phyloP scores from a whole-genome alignment of 1,284 basidiomycete genomes.

The Takashimella koratensis region DNA sequence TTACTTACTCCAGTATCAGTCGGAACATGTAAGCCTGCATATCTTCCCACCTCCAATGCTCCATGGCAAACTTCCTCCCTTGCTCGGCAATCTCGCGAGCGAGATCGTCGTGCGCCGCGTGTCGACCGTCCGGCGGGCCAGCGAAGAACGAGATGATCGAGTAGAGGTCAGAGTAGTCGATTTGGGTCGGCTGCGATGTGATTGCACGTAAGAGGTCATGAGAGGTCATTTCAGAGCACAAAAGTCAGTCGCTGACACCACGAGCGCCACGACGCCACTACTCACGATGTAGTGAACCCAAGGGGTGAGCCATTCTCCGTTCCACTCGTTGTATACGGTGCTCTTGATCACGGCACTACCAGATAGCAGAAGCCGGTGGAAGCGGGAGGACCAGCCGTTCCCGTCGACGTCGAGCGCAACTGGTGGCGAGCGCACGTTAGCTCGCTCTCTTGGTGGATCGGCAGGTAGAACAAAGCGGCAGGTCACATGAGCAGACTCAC shows the following conservation, averaged over 20 bases:
- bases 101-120: slow-evolving; percentile 47
- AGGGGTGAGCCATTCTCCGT: slow-evolving; percentile 49
- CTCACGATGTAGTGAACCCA: slow-evolving; percentile 52
- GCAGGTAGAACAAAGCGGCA: background rate
- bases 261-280: too few species aligned
- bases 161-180: slow-evolving; percentile 54
- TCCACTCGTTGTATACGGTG: slow-evolving; percentile 52
- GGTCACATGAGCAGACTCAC: slow-evolving; percentile 16
- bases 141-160: slow-evolving; percentile 53
- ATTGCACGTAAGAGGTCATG: background rate
- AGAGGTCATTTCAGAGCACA: too few species aligned
- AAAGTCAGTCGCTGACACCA: too few species aligned
- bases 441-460: too few species aligned
- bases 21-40: slow-evolving; percentile 53
- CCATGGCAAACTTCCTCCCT: slow-evolving; percentile 47
- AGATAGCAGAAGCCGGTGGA: slow-evolving; percentile 46
- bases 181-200: slow-evolving; percentile 44
- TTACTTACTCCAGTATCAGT: slow-evolving; percentile 37
- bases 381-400: slow-evolving; percentile 48
- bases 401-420: slow-evolving; percentile 40
- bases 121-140: slow-evolving; percentile 42
- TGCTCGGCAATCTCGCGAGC: slow-evolving; percentile 50
- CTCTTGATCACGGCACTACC: slow-evolving; percentile 51
- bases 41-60: slow-evolving; percentile 53
- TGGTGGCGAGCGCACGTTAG: background rate